Conservation (phyloP, 192 early-diverging fungal genomes). For the Geranomyces michiganensis region DNA sequence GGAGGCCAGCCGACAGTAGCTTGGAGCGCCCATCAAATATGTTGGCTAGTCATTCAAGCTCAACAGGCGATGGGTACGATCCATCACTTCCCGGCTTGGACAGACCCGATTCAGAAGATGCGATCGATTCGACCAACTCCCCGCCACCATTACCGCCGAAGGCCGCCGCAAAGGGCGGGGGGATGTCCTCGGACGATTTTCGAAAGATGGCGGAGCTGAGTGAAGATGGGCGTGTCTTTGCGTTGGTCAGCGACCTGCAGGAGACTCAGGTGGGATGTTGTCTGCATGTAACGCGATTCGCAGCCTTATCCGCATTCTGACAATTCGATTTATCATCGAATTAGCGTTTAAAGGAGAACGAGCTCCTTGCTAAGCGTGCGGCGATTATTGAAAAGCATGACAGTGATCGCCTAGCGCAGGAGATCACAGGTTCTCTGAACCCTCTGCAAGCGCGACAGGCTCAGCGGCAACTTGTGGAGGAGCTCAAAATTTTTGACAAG, state of each 20-base stretch:
- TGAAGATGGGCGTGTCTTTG: neutral
- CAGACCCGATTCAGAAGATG: too few species aligned
- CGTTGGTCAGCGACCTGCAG: neutral
- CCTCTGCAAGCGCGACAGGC: neutral
- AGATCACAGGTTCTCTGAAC: neutral
- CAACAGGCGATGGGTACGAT: too few species aligned
- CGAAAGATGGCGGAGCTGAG: conserved; percentile 9
- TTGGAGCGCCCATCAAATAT: too few species aligned
- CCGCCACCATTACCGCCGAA: too few species aligned
- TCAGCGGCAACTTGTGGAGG: neutral
- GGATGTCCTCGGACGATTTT: neutral
- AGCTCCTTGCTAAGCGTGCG: conserved; percentile 1
- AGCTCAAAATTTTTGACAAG: neutral
- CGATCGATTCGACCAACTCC: too few species aligned
- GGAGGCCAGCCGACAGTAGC: too few species aligned
- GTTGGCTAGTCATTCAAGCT: too few species aligned
- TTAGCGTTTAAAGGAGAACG: neutral
- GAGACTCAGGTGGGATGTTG: neutral
- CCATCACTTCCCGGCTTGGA: too few species aligned
- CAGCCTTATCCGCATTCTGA: neutral
- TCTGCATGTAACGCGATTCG: too few species aligned
- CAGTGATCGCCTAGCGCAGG: neutral
- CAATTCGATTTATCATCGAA: neutral
- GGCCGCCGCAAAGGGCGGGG: neutral
- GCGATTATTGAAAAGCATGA: conserved; percentile 6